These are phyloP conservation scores for Penicillium atrosanguineum DNA, from an alignment of 495 filamentous ascomycete genomes.

Conservation along the genomic window DNA sequence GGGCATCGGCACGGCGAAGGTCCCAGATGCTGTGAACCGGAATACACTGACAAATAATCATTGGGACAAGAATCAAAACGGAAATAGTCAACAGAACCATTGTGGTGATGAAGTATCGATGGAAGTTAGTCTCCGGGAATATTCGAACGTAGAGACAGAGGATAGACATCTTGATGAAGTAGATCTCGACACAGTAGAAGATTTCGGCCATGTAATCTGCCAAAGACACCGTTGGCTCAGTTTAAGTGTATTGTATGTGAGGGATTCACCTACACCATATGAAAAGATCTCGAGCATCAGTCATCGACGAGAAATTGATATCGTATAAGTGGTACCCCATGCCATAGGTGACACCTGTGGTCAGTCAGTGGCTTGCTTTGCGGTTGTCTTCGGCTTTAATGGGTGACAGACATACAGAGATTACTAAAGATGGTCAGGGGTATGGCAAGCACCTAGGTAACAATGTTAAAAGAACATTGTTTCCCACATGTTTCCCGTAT, in stretches of 20 bases:
- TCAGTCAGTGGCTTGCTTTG: background rate
- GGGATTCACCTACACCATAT: conserved; percentile 11
- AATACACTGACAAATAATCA: conserved; percentile 15
- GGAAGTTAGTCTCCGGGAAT: conserved; percentile 6
- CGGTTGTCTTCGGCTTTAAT: background rate
- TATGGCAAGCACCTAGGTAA: conserved; percentile 2
- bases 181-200: conserved; percentile 9
- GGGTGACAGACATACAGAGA: conserved; percentile 2
- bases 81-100: conserved; percentile 7
- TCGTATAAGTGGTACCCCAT: conserved; percentile 18
- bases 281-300: background rate
- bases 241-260: no score
- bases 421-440: conserved; percentile 2
- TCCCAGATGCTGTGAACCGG: conserved; percentile 11
- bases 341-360: conserved; percentile 3
- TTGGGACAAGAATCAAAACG: conserved; percentile 5
- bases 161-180: conserved; percentile 20
- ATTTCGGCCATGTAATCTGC: conserved; percentile 9
- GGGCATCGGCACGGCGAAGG: conserved; percentile 1
- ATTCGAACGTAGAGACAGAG: conserved; percentile 19
- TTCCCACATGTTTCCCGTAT: no score
- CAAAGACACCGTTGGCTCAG: background rate
- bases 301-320: conserved; percentile 4
- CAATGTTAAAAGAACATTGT: background rate
- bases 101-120: background rate